Evolutionary conservation across 139 green algal genomes (phyloP).

Genomic region (Volvox reticuliferus): DNA sequence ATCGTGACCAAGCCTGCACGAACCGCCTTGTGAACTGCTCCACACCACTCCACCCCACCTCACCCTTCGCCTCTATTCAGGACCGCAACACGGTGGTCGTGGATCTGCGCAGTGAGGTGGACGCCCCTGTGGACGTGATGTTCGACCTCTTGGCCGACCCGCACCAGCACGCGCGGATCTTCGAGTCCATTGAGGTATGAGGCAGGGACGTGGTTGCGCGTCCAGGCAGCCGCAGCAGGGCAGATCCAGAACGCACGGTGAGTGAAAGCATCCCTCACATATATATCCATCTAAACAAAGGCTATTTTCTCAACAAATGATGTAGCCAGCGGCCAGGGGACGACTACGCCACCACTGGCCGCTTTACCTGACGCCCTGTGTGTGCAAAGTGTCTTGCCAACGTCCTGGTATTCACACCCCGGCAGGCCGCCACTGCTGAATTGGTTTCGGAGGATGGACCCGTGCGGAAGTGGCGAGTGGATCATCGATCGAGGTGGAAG

Average conservation of each 20-base stretch:
- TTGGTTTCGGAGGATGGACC: conserved; percentile 56
- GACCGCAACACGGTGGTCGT: conserved; percentile 18
- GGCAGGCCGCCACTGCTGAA: not conserved
- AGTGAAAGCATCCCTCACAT: not conserved
- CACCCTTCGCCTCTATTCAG: not conserved
- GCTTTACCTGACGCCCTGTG: not conserved
- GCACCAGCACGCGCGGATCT: conserved; percentile 50
- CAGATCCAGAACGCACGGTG: not conserved
- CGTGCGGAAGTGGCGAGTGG: conserved; percentile 50
- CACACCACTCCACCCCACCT: not conserved
- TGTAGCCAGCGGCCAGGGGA: not conserved
- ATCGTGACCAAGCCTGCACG: not conserved
- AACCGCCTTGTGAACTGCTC: not conserved
- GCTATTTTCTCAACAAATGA: not conserved
- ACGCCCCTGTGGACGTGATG: conserved; percentile 36
- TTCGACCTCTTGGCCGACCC: conserved; percentile 64
- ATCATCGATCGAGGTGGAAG: conserved; percentile 57
- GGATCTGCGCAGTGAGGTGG: not conserved
- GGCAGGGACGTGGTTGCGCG: too few species aligned
- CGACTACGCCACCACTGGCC: not conserved
- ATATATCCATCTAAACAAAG: not conserved
- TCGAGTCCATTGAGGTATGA: conserved; percentile 62
- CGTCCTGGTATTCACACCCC: not conserved
- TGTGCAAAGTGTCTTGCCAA: not conserved
- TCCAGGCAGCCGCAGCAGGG: not conserved